Conservation (phyloP, 2,329 filamentous ascomycete genomes). For the Macrophomina pseudophaseolina region DNA sequence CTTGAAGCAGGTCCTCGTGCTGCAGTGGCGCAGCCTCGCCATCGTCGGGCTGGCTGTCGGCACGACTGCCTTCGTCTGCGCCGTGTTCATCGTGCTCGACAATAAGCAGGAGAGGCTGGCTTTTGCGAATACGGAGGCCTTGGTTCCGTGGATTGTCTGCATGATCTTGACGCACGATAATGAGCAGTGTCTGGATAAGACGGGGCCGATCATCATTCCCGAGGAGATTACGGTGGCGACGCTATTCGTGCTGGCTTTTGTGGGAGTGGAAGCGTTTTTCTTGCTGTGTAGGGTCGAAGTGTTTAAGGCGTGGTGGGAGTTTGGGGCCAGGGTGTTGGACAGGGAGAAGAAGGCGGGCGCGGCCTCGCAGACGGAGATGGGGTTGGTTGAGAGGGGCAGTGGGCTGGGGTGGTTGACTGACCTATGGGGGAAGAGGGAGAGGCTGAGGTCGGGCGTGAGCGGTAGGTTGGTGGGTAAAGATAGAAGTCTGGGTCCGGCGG, state of each 20-base stretch:
- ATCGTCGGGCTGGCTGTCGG: constrained; percentile 88
- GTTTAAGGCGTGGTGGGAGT: constrained; percentile 31
- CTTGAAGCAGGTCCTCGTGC: constrained; percentile 80
- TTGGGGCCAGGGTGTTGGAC: constrained; percentile 14
- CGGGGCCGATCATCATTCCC: constrained; percentile 31
- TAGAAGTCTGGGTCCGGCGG: too few species aligned
- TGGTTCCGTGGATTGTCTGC: constrained; percentile 36
- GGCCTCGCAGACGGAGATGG: not conserved
- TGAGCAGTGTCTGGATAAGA: constrained; percentile 29
- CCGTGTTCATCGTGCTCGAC: constrained; percentile 86
- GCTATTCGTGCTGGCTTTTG: constrained; percentile 33
- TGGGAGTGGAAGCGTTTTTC: constrained; percentile 34
- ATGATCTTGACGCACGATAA: constrained; percentile 32
- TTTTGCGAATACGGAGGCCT: constrained; percentile 30
- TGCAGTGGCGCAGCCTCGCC: constrained; percentile 92
- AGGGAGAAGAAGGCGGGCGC: not conserved
- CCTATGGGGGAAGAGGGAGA: too few species aligned
- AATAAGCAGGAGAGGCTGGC: constrained; percentile 53
- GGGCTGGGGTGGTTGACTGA: too few species aligned
- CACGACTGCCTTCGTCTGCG: constrained; percentile 91
- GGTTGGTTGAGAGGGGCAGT: not conserved
- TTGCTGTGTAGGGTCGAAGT: constrained; percentile 32
- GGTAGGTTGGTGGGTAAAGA: too few species aligned
- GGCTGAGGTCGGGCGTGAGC: too few species aligned
- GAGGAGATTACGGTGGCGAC: constrained; percentile 32